These are phyloP conservation scores for Eucalyptus viminalis DNA, from an alignment of 345 rosid species.

Conservation along the genomic window DNA sequence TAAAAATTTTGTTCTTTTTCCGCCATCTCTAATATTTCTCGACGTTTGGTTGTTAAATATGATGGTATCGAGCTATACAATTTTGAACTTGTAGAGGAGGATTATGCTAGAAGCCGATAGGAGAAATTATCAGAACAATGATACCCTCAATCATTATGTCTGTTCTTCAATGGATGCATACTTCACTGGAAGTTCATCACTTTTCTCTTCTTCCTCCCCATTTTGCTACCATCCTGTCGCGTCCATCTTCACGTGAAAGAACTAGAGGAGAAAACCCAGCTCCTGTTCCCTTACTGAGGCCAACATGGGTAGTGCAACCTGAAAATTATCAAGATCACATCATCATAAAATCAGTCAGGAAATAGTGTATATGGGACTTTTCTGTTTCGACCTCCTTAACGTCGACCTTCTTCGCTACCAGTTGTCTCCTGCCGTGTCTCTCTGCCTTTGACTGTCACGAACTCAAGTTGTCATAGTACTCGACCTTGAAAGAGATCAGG, in stretches of 20 bases:
- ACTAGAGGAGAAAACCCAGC: not conserved
- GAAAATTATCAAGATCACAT: too few species aligned
- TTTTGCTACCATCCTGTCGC: not conserved
- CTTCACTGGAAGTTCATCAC: not conserved
- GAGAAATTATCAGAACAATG: not conserved
- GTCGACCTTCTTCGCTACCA: not conserved
- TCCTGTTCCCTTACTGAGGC: not conserved
- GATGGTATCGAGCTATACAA: not conserved
- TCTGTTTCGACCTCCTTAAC: not conserved
- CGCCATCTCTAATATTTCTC: rapidly evolving
- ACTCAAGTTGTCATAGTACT: not conserved
- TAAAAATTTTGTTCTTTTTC: not conserved
- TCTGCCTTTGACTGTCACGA: not conserved
- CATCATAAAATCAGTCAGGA: not conserved
- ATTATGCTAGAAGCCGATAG: not conserved
- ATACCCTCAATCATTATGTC: not conserved
- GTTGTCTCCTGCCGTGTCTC: not conserved
- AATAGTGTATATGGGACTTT: not conserved
- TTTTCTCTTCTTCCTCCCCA: not conserved
- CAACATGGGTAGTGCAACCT: not conserved
- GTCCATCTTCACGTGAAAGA: not conserved
- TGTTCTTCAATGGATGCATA: not conserved
- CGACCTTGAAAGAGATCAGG: not conserved
- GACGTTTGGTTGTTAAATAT: too few species aligned
- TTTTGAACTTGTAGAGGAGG: not conserved